Evolutionary conservation across 2,329 filamentous ascomycete genomes (phyloP), one percentile per base, ranked within the genome.

Genomic region (Mollisiaceae sp.): DNA sequence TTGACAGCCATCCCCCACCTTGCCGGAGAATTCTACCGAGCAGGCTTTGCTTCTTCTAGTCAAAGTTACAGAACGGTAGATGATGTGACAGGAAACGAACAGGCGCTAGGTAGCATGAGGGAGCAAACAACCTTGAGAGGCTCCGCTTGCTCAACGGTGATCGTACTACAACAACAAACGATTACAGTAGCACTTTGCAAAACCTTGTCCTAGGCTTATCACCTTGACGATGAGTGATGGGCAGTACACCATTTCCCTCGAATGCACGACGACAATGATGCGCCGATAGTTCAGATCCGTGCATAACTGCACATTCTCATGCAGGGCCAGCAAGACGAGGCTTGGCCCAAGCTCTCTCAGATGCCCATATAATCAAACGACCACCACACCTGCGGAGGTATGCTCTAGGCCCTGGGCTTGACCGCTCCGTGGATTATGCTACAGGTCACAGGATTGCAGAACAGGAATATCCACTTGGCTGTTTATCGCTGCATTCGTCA

Each of bases 41-140:
- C 59, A 41, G 64, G 57, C 63, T 66, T 70, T 69, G 54, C 70
- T 69, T 62, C 64, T 72, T 72, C 64, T 35, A 65, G 66, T 54
- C n/a, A 60, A 39, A 67, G 57, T 58, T 60, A 67, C 65, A 69
- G 55, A 47, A 36, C 32, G 32, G 38, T 68, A 63, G 36, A 59
- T 61, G 59, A 67, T 67, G 61, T 72, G 72, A 73, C 72, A 75
- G 67, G 66, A 68, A 67, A 70, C 62, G 64, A 69, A 35, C 52
- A 39, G 45, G 43, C 58, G 61, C 62, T 15, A 68, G 60, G 64
- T 68, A 62, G 62, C 63, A 71, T 68, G 67, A 67, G 36, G 63
- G 41, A 73, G 67, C 69, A 73, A 75, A 73, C 72, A 74, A 61
- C 65, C 47, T 39, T 45, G 64, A 66, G 68, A 71, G 65, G 60